These are phyloP conservation scores for Ceratocystis cubensis DNA, from an alignment of 2,329 filamentous ascomycete species.

Conservation along the genomic window DNA sequence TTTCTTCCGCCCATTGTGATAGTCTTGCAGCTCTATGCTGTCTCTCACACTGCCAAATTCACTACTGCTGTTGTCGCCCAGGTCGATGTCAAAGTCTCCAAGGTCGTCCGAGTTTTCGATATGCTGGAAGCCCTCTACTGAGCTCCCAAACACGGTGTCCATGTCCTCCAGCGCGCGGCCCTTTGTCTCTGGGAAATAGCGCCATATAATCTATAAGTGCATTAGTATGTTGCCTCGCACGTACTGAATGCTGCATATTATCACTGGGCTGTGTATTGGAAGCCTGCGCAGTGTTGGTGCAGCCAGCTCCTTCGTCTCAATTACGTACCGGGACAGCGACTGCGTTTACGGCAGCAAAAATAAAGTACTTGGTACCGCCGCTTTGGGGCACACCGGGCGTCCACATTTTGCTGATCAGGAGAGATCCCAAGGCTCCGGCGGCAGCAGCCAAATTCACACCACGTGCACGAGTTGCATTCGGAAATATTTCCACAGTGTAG, in stretches of 20 bases:
- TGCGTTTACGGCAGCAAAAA: slow-evolving; percentile 43
- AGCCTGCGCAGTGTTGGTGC: not conserved
- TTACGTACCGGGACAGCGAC: slow-evolving; percentile 34
- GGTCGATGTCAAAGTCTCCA: not conserved
- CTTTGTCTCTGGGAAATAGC: slow-evolving; percentile 36
- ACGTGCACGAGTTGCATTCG: slow-evolving; percentile 42
- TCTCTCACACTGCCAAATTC: slow-evolving; percentile 1
- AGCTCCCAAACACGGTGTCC: slow-evolving; percentile 31
- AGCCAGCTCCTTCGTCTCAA: not conserved
- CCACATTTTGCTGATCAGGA: slow-evolving; percentile 44
- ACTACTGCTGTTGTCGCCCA: not conserved
- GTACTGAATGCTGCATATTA: not conserved
- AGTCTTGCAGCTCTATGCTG: slow-evolving; percentile 8
- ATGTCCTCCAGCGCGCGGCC: slow-evolving; percentile 34
- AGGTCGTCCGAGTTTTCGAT: not conserved
- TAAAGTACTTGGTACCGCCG: slow-evolving; percentile 43
- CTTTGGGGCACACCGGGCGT: slow-evolving; percentile 24
- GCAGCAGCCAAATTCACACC: slow-evolving; percentile 45
- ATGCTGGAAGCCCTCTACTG: not conserved
- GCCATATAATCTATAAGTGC: slow-evolving; percentile 29
- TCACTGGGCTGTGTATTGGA: not conserved
- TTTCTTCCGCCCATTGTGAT: not conserved
- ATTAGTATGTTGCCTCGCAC: not conserved
- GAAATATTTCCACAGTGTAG: slow-evolving; percentile 50
- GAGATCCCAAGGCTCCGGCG: slow-evolving; percentile 42